Base-by-base conservation (phyloP, 495 filamentous ascomycete species). In the Poronia punctata region DNA sequence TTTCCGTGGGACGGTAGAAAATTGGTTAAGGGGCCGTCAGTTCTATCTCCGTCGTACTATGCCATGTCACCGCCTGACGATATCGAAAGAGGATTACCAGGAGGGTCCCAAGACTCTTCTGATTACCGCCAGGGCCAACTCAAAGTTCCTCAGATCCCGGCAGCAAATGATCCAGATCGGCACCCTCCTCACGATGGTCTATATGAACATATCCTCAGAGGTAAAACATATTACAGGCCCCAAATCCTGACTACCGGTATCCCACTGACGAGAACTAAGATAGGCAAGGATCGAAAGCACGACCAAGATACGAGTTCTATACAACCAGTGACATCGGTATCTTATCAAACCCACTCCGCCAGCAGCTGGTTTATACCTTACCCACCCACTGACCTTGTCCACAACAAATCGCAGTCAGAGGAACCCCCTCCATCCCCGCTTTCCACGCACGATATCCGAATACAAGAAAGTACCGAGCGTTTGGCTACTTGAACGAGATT, bases 181-280 rank as follows among this genome's bases (percentile, higher is more conserved):
- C n/a, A n/a, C n/a, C n/a, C n/a, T n/a, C n/a, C n/a, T n/a, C 35
- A 38, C 9, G 35, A 16, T 26, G 35, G 35, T 23, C 35, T 38
- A 18, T 38, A 38, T 27, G 17, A 22, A 4, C 24, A 19, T 7
- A 27, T 38, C 15, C 23, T 25, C 10, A 4, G 8, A 26, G 14
- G 35, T 27, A 38, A 27, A 8, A 2, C 14, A 8, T 8, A 17
- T 5, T 38, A 14, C 5, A 27, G 10, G 6, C 8, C 25, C 15
- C 18, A 16, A 15, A 4, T 27, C n/a, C 23, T 18, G 6, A 38
- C 9, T 12, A 12, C n/a, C 5, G 7, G 1, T 17, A 8, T 20
- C 22, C 10, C n/a, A 38, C 14, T 22, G 22, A 19, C 15, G 14
- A 11, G 35, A 27, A 8, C 8, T 7, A 24, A 12, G 7, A n/a